Conservation (phyloP, 225 moss, liverwort and hornwort species). For the Straminergon stramineum region DNA sequence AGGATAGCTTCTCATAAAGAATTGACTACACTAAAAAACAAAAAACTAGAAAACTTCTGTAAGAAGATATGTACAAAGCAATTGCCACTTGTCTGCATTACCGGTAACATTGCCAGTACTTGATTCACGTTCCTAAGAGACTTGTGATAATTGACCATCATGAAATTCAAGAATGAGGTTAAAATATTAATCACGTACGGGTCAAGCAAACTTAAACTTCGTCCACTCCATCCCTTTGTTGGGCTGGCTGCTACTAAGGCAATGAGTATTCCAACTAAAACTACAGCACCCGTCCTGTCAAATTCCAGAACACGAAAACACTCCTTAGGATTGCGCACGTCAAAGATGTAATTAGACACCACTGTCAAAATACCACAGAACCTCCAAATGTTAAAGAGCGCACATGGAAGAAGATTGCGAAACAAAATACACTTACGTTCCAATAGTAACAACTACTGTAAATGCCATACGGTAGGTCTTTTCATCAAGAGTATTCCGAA, state of each 20-base stretch:
- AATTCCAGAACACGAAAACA: background rate
- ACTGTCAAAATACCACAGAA: background rate
- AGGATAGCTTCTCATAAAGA: background rate
- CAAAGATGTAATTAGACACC: background rate
- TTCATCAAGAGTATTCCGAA: constrained; percentile 61
- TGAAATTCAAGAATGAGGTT: constrained; percentile 1
- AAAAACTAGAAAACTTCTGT: background rate
- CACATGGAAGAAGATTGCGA: background rate
- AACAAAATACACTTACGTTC: constrained; percentile 56
- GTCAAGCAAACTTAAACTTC: constrained; percentile 97
- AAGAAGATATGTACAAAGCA: background rate
- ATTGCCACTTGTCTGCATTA: background rate
- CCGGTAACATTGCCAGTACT: background rate
- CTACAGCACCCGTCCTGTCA: constrained; percentile 45
- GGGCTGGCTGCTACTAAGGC: constrained; percentile 95
- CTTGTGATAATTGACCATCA: background rate
- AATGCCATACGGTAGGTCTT: constrained; percentile 80
- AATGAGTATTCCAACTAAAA: constrained; percentile 69
- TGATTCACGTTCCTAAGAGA: background rate
- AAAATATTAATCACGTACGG: constrained; percentile 48
- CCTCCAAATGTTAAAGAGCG: background rate
- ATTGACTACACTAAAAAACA: background rate
- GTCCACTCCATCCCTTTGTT: constrained; percentile 99
- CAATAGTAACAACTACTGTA: constrained; percentile 70
- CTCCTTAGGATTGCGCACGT: background rate